Base-by-base conservation (phyloP, 768 basidiomycete species). In the Calocybe indica region DNA sequence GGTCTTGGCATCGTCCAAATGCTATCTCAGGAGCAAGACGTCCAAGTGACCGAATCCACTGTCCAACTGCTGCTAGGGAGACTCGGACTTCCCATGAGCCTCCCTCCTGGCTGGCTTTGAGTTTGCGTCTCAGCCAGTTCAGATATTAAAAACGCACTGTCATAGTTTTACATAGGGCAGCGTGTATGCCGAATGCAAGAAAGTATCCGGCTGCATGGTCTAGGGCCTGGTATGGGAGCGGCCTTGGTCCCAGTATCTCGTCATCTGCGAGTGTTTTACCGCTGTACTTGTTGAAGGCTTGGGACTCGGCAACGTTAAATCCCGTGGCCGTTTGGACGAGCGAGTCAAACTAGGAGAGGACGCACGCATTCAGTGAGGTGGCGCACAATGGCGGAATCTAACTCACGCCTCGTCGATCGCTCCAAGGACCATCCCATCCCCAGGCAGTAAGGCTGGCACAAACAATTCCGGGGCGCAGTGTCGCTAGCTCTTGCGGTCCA, bases 261-360 rank as follows among this genome's bases (percentile, higher is more conserved):
- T 38, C 5, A 22, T 22, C 22, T 22, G 22, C 22, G 4, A 22
- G 22, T 22, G 22, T 22, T 22, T 22, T 22, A 22, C 22, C 22
- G 22, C 22, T 22, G 22, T 22, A 74, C 7, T 57, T 49, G 1
- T 64, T 62, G 50, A 70, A 78, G 2, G 76, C 76, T 43, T 70
- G 62, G 2, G 68, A 78, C 62, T 85, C 82, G 6, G 75, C 75
- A n/a, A 64, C 55, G 45, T 81, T 82, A 59, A 82, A 77, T 0
- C 82, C 82, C 0, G 72, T 74, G 2, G 78, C 78, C 0, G 78
- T 81, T 62, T 85, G 81, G 0, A 82, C 77, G 2, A 83, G 65
- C 1, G 81, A 83, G 54, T 85, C 81, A 47, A 83, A 83, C 80
- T 82, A 40, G 50, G n/a, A 3, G 5, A 35, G 15, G 4, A 30